Evolutionary conservation across 2,329 filamentous ascomycete species (phyloP).

Genomic region (Fusarium pininemorale): DNA sequence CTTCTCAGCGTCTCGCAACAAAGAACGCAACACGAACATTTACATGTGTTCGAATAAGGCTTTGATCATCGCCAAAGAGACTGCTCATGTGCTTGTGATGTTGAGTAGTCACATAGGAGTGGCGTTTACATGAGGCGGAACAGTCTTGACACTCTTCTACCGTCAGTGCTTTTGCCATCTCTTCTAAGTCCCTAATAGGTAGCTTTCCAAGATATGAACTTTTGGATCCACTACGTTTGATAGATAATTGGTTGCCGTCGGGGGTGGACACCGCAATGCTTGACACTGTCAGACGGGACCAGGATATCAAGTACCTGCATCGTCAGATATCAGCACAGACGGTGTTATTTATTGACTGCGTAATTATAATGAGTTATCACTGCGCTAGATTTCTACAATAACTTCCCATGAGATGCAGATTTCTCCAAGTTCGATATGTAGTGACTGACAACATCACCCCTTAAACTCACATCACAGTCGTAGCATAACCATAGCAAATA

Average conservation of each 20-base stretch:
- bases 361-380: rapidly evolving
- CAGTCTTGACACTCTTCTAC: not conserved
- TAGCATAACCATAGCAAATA: not conserved
- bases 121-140: not conserved
- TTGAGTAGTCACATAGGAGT: not conserved
- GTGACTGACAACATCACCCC: not conserved
- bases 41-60: not conserved
- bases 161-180: not conserved
- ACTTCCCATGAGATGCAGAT: not conserved
- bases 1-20: not conserved
- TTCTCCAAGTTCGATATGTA: not conserved
- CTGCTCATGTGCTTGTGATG: not conserved
- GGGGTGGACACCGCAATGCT: not conserved
- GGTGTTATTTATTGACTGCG: not conserved
- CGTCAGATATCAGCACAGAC: not conserved
- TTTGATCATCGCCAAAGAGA: not conserved
- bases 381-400: rapidly evolving
- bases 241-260: not conserved
- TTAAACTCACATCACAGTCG: not conserved
- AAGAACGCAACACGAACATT: not conserved
- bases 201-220: too few relatives aligned
- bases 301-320: not conserved
- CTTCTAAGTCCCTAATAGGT: not conserved
- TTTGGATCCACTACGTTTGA: not conserved
- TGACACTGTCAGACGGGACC: conserved; percentile 9